Evolutionary conservation across 768 basidiomycete genomes (phyloP).

Genomic region (Wakefieldia striispora): DNA sequence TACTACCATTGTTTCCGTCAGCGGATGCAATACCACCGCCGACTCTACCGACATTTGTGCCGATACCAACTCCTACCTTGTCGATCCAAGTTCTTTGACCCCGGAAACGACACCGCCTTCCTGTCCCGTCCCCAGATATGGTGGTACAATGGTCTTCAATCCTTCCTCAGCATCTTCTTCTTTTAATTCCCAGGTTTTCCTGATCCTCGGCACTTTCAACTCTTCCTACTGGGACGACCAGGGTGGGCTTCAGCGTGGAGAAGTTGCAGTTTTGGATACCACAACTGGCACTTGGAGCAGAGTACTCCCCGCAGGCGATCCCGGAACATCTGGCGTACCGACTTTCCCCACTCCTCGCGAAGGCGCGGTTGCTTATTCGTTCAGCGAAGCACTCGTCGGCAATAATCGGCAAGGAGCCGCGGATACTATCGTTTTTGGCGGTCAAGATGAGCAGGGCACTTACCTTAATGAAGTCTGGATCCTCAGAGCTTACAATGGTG

Average conservation of each 20-base stretch:
- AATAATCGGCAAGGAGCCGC: conserved; percentile 43
- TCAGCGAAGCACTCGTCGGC: conserved; percentile 54
- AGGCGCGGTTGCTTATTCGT: conserved; percentile 67
- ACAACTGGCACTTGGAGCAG: conserved; percentile 67
- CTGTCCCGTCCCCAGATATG: conserved; percentile 67
- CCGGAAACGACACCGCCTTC: conserved; percentile 39
- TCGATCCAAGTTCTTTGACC: conserved; percentile 29
- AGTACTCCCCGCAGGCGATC: conserved; percentile 74
- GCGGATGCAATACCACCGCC: conserved; percentile 57
- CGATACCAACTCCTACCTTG: conserved; percentile 54
- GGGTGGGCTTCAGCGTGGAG: conserved; percentile 58
- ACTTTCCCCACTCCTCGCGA: conserved; percentile 65
- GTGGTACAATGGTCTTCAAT: conserved; percentile 61
- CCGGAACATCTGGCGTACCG: conserved; percentile 40
- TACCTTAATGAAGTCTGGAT: conserved; percentile 79
- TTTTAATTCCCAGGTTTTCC: conserved; percentile 64
- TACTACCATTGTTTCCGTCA: conserved; percentile 50
- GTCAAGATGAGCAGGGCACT: conserved; percentile 61
- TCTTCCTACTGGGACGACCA: conserved; percentile 64
- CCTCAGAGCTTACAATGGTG: conserved; percentile 67
- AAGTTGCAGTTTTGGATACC: conserved; percentile 69
- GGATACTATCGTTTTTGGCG: conserved; percentile 80
- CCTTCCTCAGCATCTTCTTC: conserved; percentile 40
- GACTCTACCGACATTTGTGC: conserved; percentile 50
- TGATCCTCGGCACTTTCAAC: conserved; percentile 69